phyloP scores from a whole-genome alignment of 257 asterid genomes.

The Solanum stenotomum region DNA sequence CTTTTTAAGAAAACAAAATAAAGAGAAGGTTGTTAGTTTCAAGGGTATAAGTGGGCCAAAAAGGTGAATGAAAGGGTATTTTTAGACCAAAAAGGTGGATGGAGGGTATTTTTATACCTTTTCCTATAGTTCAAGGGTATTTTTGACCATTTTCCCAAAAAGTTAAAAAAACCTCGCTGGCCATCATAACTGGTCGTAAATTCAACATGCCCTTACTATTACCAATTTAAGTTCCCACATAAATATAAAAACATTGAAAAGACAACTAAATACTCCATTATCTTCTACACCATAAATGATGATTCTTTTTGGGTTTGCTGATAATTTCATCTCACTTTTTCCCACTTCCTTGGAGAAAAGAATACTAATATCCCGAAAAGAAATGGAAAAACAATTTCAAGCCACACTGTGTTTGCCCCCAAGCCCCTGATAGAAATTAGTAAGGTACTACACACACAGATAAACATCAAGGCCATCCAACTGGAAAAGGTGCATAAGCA shows the following conservation, averaged over 20 bases:
- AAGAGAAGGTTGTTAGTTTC: neutral
- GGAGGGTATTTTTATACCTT: too few relatives aligned
- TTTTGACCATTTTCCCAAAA: neutral
- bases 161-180: neutral
- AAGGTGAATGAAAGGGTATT: neutral
- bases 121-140: too few relatives aligned
- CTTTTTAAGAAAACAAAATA: too few relatives aligned
- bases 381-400: neutral
- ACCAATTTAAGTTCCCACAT: neutral
- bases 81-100: too few relatives aligned
- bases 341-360: neutral
- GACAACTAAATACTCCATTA: neutral
- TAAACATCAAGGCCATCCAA: neutral
- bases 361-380: neutral
- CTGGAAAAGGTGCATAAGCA: neutral
- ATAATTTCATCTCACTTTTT: neutral
- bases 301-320: neutral
- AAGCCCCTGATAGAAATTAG: neutral
- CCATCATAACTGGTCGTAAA: neutral
- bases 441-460: neutral
- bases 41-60: neutral
- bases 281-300: neutral
- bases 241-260: neutral
- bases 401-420: neutral
- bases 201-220: neutral